Evolutionary conservation across 2,329 filamentous ascomycete genomes (phyloP).

Genomic region (Clonostachys byssicola): DNA sequence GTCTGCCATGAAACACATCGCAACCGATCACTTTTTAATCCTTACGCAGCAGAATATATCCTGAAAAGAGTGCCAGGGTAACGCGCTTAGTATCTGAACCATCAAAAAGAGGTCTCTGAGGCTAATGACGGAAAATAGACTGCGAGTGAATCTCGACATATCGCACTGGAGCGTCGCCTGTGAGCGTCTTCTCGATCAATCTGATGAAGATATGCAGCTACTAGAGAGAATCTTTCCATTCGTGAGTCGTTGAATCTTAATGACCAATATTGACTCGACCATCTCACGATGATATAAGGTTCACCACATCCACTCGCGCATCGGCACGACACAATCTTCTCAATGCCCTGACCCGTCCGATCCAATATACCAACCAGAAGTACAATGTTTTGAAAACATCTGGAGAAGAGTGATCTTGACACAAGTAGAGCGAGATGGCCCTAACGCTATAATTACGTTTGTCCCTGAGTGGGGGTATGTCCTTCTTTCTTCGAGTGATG

Average conservation of each 20-base stretch:
- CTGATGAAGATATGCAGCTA: conserved; percentile 10
- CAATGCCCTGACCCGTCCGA: conserved; percentile 26
- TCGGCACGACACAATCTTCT: conserved; percentile 27
- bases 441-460: background rate
- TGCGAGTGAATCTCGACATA: conserved; percentile 15
- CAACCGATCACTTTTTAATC: conserved; percentile 22
- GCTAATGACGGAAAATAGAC: conserved; percentile 1
- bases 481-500: too few species aligned
- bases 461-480: conserved; percentile 6
- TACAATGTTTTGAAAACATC: conserved; percentile 21
- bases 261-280: background rate
- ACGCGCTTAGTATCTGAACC: background rate
- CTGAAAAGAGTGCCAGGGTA: conserved; percentile 21
- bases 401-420: conserved; percentile 10
- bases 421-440: background rate
- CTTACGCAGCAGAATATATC: conserved; percentile 16
- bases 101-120: background rate
- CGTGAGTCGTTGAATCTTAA: conserved; percentile 9
- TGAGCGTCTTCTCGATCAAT: conserved; percentile 11
- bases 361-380: conserved; percentile 16
- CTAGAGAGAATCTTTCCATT: conserved; percentile 17
- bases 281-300: conserved; percentile 11
- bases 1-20: conserved; percentile 25
- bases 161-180: conserved; percentile 15
- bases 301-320: conserved; percentile 24